A percentile compares a stretch with the other conserved stretches of the same genome.
These are phyloP conservation scores for Eremochloa ophiuroides DNA, from an alignment of 176 grass and related monocot species.

Conservation along the genomic window DNA sequence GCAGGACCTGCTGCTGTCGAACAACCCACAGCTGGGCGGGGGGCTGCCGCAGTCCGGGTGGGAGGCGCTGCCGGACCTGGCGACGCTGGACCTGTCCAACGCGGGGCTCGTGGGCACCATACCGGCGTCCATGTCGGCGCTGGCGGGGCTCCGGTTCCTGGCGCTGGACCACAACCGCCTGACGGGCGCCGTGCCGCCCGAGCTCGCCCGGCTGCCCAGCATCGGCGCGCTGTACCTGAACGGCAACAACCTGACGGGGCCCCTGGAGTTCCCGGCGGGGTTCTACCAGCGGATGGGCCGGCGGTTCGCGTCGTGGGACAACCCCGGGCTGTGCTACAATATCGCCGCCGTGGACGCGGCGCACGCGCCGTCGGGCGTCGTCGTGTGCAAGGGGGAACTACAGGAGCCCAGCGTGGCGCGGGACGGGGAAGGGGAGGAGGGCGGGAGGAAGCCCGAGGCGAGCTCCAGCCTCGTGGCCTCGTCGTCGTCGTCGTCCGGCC, in stretches of 20 bases:
- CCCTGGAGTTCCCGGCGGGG: slow-evolving; percentile 50
- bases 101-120: slow-evolving; percentile 42
- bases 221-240: slow-evolving; percentile 84
- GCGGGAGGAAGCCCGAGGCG: slow-evolving; percentile 32
- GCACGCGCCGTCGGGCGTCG: slow-evolving; percentile 30
- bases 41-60: slow-evolving; percentile 27
- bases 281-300: slow-evolving; percentile 79
- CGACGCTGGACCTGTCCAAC: slow-evolving; percentile 69
- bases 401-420: neutral
- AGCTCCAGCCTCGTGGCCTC: slow-evolving; percentile 45
- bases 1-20: slow-evolving; percentile 72
- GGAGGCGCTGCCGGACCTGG: slow-evolving; percentile 43
- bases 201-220: slow-evolving; percentile 50
- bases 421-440: neutral
- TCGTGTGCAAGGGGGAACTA: slow-evolving; percentile 50
- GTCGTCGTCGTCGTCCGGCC: slow-evolving; percentile 8
- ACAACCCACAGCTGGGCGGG: slow-evolving; percentile 66
- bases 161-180: slow-evolving; percentile 77
- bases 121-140: slow-evolving; percentile 50
- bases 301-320: slow-evolving; percentile 90
- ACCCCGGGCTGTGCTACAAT: slow-evolving; percentile 69
- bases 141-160: slow-evolving; percentile 62
- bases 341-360: slow-evolving; percentile 2
- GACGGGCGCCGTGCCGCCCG: slow-evolving; percentile 43
- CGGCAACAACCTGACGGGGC: slow-evolving; percentile 76